Base-by-base conservation (phyloP, 306 rosid species). In the Lathyrus tuberosus region DNA sequence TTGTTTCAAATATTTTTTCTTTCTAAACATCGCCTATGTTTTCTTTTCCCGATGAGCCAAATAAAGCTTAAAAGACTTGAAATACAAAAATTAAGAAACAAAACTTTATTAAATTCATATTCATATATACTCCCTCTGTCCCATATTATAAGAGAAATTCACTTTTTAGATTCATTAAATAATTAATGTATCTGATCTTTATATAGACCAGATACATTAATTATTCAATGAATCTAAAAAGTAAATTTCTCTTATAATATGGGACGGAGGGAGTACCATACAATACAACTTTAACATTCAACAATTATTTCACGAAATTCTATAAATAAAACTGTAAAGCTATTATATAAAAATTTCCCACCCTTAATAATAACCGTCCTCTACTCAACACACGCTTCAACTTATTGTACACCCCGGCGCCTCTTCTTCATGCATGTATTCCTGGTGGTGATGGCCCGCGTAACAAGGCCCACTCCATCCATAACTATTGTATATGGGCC, bases 401-500 rank as follows among this genome's bases (percentile, higher is more conserved):
- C 11, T 33, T 31, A 72, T 72, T 1, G 42, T 59, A 76, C 95
- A 82, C 14, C 15, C 75, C 0, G 70, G 1, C 14, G 85, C 57
- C 40, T 79, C 80, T 51, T 83, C 86, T 61, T 86, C 86, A 4
- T 56, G 58, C 6, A 48, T 59, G 43, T 57, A 73, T 1, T 67
- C 68, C 37, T 77, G 77, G n/a, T 77, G 77, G n/a, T 79, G 26
- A 24, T 43, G 80, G 62, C 81, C 72, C 10, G 10, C 62, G 2
- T 69, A 62, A 31, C 49, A 47, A 3, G 63, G 37, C 49, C 83
- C 41, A 18, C 57, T 72, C 15, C 75, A 79, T 16, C 87, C 86
- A 51, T 80, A 81, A 8, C 87, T 82, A 14, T 85, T 85, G 0
- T 74, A 85, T 15, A 85, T 67, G 0, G 85, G 85, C 71, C 76